These are phyloP conservation scores for Lentinula boryana DNA, from an alignment of 768 basidiomycete species.

Conservation along the genomic window DNA sequence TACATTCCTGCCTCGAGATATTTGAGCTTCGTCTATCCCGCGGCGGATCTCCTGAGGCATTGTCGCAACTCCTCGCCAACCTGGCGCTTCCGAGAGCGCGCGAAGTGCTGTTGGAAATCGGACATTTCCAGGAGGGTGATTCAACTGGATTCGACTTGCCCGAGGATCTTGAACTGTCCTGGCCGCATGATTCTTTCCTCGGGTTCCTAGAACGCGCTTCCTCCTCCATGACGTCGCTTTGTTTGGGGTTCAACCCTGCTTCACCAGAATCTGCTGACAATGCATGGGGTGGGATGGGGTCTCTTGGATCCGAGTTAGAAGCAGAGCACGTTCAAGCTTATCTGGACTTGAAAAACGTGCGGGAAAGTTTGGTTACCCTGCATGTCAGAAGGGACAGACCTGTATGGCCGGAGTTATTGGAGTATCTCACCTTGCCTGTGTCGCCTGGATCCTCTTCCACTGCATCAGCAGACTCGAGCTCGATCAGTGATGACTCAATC, in stretches of 20 bases:
- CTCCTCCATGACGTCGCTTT: not conserved
- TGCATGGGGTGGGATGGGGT: not conserved
- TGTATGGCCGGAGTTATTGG: not conserved
- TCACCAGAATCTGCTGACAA: not conserved
- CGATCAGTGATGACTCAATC: not conserved
- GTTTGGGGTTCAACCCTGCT: not conserved
- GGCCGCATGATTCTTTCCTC: slow-evolving; percentile 2
- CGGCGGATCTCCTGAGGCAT: not conserved
- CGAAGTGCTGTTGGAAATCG: not conserved
- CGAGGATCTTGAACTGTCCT: not conserved
- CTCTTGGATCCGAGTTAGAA: not conserved
- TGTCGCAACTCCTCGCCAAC: not conserved
- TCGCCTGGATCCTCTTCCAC: not conserved
- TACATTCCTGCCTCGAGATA: not conserved
- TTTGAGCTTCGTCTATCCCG: not conserved
- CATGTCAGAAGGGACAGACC: not conserved
- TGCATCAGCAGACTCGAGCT: not conserved
- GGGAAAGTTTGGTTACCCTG: not conserved
- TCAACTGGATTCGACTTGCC: not conserved
- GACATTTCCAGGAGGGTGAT: not conserved
- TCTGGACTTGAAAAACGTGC: not conserved
- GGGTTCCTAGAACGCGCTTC: not conserved
- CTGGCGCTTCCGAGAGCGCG: not conserved
- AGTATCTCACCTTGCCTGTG: not conserved
- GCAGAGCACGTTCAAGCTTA: not conserved